Evolutionary conservation across 1,139 yeast species (phyloP), one percentile per base, ranked within the genome.

Genomic region (Taphrina populina): DNA sequence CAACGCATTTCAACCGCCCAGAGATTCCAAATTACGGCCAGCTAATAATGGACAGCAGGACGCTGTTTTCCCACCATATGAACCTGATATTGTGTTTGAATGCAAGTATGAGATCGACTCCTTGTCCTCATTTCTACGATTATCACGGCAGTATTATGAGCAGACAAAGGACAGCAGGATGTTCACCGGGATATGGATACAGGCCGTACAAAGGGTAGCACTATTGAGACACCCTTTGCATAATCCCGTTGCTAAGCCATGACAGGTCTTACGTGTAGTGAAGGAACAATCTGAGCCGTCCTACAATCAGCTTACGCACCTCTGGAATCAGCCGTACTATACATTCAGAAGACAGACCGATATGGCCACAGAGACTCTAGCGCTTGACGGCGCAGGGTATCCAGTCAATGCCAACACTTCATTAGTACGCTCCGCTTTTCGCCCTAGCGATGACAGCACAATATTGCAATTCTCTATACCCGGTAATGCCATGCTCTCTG

Each of bases 371-470:
- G 96, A 88, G 65, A 88, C 96, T 0, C 74, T 86, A 57, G 82
- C 88, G 4, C 71, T 88, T 51, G 78, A 78, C 0, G 96, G 96
- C 0, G 77, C 77, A 1, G 96, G 96, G 0, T 84, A 87, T 64
- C 96, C 96, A 0, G 92, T 85, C 1, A 82, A 82, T 62, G 76
- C 66, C 54, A 80, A 77, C 40, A 82, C 88, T 0, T 88, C 94
- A 0, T 72, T 88, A 59, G 73, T 88, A 6, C 73, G 95, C 56
- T 84, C 94, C n/a, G 94, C 95, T 0, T 88, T 88, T 67, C 72
- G 96, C 63, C 96, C 96, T 3, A 83, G 94, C 29, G 96, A 88
- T 67, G 96, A 88, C 69, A 88, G 95, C 1, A 82, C 92, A 34
- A 80, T 83, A 20, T 78, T 78, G 56, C 96, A 87, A 67, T 82